A percentile compares a stretch with the other conserved stretches of the same genome.
Evolutionary conservation across 2,329 filamentous ascomycete genomes (phyloP).

Genomic region (Beauveria sp.): DNA sequence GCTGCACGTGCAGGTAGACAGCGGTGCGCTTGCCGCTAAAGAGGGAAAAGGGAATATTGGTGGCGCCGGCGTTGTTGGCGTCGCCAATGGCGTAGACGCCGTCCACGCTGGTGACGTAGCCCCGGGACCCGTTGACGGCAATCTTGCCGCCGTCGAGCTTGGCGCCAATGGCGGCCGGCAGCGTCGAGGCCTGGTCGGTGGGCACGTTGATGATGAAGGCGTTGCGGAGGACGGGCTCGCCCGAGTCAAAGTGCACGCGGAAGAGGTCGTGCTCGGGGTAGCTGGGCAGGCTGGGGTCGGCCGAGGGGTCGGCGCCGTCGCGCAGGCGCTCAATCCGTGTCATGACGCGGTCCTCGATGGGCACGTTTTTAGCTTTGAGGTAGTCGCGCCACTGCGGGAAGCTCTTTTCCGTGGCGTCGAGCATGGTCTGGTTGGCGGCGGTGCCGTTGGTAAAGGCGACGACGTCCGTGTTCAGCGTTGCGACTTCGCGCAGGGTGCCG

Average conservation of each 20-base stretch:
- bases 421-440: conserved; percentile 34
- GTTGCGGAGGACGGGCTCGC: conserved; percentile 35
- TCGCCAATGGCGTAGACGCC: conserved; percentile 54
- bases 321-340: conserved; percentile 37
- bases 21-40: conserved; percentile 51
- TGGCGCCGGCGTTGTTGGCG: conserved; percentile 50
- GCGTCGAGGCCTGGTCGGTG: conserved; percentile 37
- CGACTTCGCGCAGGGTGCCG: conserved; percentile 52
- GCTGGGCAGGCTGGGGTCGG: conserved; percentile 34
- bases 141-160: conserved; percentile 36
- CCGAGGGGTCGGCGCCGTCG: conserved; percentile 27
- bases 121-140: conserved; percentile 30
- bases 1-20: conserved; percentile 45
- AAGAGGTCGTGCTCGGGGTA: conserved; percentile 48
- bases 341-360: conserved; percentile 50
- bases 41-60: conserved; percentile 55
- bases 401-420: conserved; percentile 29
- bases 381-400: conserved; percentile 42
- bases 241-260: conserved; percentile 43
- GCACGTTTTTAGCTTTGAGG: conserved; percentile 41
- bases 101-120: conserved; percentile 41
- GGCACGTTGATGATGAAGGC: conserved; percentile 46
- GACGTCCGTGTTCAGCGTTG: conserved; percentile 47
- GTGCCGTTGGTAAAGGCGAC: conserved; percentile 54
- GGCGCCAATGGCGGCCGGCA: conserved; percentile 42